Evolutionary conservation across 441 rosid species (phyloP).

Genomic region (Melastoma candidum): DNA sequence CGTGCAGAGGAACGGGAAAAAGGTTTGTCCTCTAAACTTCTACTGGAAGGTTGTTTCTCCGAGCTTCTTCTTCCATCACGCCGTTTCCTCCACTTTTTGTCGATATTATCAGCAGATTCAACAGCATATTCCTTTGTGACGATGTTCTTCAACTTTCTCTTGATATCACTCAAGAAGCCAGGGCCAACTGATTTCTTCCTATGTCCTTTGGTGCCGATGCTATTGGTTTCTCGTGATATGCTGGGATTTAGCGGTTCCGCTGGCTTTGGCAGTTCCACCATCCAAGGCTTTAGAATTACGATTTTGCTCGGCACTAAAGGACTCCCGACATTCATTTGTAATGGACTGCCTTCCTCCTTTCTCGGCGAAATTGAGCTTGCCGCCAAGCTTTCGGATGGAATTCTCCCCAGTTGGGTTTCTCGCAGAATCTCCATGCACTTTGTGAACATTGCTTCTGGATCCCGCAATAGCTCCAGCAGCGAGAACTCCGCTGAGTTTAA

Average conservation of each 20-base stretch:
- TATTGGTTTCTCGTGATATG: not conserved
- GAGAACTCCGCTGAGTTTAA: not conserved
- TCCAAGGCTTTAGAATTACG: too few species aligned
- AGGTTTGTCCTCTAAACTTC: not conserved
- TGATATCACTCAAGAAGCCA: slow-evolving; percentile 5
- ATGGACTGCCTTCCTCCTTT: too few species aligned
- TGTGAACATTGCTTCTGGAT: not conserved
- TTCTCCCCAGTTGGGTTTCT: too few species aligned
- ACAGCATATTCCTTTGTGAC: not conserved
- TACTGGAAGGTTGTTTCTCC: not conserved
- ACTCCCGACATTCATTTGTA: too few species aligned
- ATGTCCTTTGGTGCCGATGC: not conserved
- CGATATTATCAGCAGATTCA: not conserved
- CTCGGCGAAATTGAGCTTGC: too few species aligned
- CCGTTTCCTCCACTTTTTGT: not conserved
- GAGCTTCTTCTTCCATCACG: not conserved
- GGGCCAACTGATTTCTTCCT: not conserved
- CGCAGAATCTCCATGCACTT: too few species aligned
- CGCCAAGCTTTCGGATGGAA: too few species aligned
- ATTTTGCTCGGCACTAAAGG: too few species aligned
- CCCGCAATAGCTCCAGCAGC: not conserved
- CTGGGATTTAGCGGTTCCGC: not conserved
- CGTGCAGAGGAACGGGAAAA: not conserved
- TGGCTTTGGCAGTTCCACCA: not conserved
- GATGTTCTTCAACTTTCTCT: slow-evolving; percentile 8